Base-by-base conservation (phyloP, 2,329 filamentous ascomycete genomes). In the Cercospora janseana region DNA sequence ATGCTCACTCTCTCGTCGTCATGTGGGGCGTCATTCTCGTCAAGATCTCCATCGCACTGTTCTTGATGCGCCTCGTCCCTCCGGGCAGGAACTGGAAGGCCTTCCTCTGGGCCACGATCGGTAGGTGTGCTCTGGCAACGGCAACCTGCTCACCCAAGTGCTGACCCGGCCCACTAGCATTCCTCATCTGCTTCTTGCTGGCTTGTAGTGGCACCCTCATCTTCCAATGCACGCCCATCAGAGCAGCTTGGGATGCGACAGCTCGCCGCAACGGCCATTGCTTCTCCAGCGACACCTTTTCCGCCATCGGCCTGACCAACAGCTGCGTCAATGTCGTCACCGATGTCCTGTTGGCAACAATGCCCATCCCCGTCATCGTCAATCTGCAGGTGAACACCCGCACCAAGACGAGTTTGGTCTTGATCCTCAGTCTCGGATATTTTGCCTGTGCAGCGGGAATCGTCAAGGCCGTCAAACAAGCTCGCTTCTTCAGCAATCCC, bases 21-120 rank as follows among this genome's bases (percentile, higher is more conserved):
- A 72, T 77, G 58, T 56, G 73, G 5, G 75, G 70, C 0, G 69
- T 75, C 3, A 68, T 70, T 8, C 57, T 70, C 1, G 71, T 77
- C 51, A 78, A 78, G 58, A 67, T 78, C 7, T 77, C 75, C 0
- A 69, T 77, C 21, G 71, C 68, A 2, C 66, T 74, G 23, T 74
- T 75, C 52, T 63, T 78, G 4, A 60, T 77, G 44, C 65, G 75
- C 28, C 61, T 77, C 5, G 69, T 71, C n/a, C 61, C 66, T 10
- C 61, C 65, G 13, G 72, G 63, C 16, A 72, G 63, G 29, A 61
- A 52, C 6, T 73, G 72, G 60, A 69, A 69, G n/a, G 60, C 61
- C 3, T 71, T 74, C 43, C 60, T 78, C 1, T 71, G 69, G 56
- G 66, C 61, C 2, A 60, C 70, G 6, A 72, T 78, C 43, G 67